Conservation (phyloP, 495 filamentous ascomycete genomes). For the Gamarada debralockiae region DNA sequence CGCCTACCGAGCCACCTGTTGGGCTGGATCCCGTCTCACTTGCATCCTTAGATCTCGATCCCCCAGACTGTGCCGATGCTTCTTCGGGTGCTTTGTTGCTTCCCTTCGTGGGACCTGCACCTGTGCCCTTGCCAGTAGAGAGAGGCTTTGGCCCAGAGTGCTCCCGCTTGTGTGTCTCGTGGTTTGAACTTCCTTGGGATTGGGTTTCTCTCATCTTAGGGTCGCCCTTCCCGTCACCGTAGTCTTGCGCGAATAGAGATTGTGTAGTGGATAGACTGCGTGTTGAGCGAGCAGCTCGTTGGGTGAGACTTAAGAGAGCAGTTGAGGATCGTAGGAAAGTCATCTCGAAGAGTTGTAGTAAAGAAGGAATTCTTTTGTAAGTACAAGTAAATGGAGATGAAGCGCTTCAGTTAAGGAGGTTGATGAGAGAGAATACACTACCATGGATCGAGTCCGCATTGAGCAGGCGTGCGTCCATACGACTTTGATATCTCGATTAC, state of each 20-base stretch:
- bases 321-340: background rate
- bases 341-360: background rate
- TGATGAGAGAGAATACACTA: too few species aligned
- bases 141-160: conserved; percentile 32
- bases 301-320: background rate
- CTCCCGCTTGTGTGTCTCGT: conserved; percentile 26
- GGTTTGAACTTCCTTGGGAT: conserved; percentile 23
- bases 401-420: too few species aligned
- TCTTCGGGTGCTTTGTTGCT: conserved; percentile 32
- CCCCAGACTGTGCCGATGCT: conserved; percentile 39
- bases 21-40: conserved; percentile 28
- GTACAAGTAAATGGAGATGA: too few species aligned
- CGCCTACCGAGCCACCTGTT: conserved; percentile 18
- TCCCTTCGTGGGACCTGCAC: conserved; percentile 25
- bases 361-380: too few species aligned
- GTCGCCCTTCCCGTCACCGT: conserved; percentile 33
- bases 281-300: background rate
- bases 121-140: conserved; percentile 27
- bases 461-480: too few species aligned
- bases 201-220: conserved; percentile 29
- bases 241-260: conserved; percentile 22
- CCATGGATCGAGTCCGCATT: too few species aligned
- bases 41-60: conserved; percentile 41
- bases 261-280: background rate
- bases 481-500: too few species aligned